Evolutionary conservation across 257 asterid genomes (phyloP).

Genomic region (Mentha longifolia): DNA sequence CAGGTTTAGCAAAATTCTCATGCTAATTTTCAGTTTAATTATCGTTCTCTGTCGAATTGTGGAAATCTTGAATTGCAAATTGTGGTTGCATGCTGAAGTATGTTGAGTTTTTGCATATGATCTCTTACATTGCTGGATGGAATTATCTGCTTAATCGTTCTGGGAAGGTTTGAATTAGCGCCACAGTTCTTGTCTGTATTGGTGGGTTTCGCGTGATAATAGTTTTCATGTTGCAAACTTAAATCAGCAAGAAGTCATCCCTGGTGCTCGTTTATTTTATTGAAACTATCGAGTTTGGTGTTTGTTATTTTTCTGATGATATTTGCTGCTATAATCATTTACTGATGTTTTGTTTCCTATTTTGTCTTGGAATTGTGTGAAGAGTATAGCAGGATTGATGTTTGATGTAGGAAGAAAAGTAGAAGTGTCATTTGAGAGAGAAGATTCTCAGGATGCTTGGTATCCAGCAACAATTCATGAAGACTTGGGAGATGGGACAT

Average conservation of each 20-base stretch:
- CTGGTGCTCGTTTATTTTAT: slow-evolving; percentile 8
- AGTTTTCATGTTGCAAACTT: neutral
- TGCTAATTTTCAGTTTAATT: neutral
- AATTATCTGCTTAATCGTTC: neutral
- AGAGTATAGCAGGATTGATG: slow-evolving; percentile 62
- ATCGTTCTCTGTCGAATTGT: neutral
- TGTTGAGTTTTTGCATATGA: slow-evolving; percentile 1
- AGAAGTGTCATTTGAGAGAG: slow-evolving; percentile 64
- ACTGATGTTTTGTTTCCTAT: slow-evolving; percentile 15
- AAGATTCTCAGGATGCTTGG: slow-evolving; percentile 59
- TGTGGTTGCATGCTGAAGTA: neutral
- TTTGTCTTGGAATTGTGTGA: slow-evolving; percentile 39
- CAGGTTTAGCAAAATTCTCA: slow-evolving; percentile 45
- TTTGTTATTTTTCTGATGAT: slow-evolving; percentile 13
- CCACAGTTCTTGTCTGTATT: neutral
- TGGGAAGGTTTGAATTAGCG: neutral
- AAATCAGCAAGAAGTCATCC: neutral
- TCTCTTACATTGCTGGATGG: slow-evolving; percentile 1
- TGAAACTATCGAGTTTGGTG: neutral
- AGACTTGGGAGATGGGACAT: slow-evolving; percentile 46
- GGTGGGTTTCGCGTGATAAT: neutral
- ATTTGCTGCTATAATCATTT: neutral
- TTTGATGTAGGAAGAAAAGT: slow-evolving; percentile 65
- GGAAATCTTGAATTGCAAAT: neutral
- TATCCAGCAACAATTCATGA: slow-evolving; percentile 55